Evolutionary conservation across 75 land plant species (phyloP).

Genomic region (Pinus taeda): DNA sequence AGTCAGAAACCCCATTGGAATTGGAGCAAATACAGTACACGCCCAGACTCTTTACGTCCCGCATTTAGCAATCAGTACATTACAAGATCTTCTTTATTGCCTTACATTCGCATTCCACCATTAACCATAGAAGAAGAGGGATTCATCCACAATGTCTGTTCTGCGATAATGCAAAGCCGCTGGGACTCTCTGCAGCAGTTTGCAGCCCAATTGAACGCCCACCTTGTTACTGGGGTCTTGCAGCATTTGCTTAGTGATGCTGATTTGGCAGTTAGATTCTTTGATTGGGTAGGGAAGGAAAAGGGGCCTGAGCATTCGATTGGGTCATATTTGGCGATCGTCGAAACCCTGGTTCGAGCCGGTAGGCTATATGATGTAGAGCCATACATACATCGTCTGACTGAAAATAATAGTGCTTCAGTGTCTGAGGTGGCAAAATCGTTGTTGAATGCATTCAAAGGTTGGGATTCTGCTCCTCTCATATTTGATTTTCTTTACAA

Average conservation of each 20-base stretch:
- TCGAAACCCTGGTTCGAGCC: slow-evolving; percentile 8
- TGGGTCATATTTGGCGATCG: slow-evolving; percentile 6
- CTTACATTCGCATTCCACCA: background rate
- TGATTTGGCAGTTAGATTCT: background rate
- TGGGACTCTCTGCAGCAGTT: background rate
- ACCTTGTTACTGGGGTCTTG: slow-evolving; percentile 6
- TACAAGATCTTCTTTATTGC: background rate
- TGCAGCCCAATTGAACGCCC: background rate
- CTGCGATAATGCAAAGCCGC: background rate
- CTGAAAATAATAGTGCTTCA: background rate
- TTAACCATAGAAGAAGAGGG: slow-evolving; percentile 11
- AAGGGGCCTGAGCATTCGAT: background rate
- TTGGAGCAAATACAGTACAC: background rate
- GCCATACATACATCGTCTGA: slow-evolving; percentile 2
- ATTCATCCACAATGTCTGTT: background rate
- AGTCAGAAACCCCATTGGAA: background rate
- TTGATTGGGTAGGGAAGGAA: slow-evolving; percentile 3
- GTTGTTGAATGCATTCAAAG: slow-evolving; percentile 6
- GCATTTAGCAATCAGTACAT: background rate
- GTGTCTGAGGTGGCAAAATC: slow-evolving; percentile 1
- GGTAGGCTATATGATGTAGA: background rate
- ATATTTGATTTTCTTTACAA: slow-evolving; percentile 8
- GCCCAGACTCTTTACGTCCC: background rate
- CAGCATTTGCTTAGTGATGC: slow-evolving; percentile 7
- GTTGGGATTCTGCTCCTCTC: slow-evolving; percentile 9